These are phyloP conservation scores for Rauvolfia tetraphylla DNA, from an alignment of 257 asterid genomes.

Conservation along the genomic window DNA sequence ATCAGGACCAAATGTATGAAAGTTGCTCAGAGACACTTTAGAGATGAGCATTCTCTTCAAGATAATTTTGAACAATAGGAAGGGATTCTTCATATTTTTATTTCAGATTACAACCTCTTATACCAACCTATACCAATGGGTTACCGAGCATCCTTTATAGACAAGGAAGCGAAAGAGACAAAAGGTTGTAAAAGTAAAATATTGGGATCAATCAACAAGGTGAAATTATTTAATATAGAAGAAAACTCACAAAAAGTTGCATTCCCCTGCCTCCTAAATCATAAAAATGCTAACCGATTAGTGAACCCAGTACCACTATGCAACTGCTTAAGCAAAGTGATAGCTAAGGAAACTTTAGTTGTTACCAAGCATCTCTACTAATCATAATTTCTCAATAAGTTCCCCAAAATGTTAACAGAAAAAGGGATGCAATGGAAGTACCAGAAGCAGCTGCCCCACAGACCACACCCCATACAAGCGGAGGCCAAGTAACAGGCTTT, in stretches of 20 bases:
- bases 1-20: not conserved
- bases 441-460: slow-evolving; percentile 99
- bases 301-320: not conserved
- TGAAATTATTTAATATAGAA: not conserved
- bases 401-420: not conserved
- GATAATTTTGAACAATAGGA: not conserved
- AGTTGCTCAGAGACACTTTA: not conserved
- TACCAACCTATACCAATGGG: not conserved
- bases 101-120: too few relatives aligned
- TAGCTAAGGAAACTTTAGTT: not conserved
- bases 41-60: not conserved
- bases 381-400: not conserved
- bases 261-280: not conserved
- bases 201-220: not conserved
- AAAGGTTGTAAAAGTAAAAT: too few relatives aligned
- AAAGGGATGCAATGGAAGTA: slow-evolving; percentile 23
- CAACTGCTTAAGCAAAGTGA: not conserved
- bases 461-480: slow-evolving; percentile 94
- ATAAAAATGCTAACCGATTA: not conserved
- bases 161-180: not conserved
- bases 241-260: not conserved
- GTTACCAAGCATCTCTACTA: not conserved
- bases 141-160: not conserved
- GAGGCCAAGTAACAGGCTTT: slow-evolving; percentile 99
- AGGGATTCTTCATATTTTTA: not conserved